Evolutionary conservation across 768 basidiomycete genomes (phyloP).

Genomic region (Fistulinella prunicolor): DNA sequence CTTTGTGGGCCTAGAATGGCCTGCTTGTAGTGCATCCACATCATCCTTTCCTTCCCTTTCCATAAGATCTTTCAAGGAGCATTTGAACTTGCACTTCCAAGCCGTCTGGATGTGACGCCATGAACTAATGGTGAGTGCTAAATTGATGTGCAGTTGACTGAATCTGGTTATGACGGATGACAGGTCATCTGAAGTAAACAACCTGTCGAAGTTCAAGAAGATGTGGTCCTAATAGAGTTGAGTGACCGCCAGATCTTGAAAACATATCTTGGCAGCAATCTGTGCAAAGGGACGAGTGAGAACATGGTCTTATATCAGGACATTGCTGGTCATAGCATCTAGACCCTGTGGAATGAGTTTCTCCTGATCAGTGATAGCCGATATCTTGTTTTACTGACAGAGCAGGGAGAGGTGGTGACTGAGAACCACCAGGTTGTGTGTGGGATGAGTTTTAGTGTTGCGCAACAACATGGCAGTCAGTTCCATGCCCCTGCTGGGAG

Average conservation of each 20-base stretch:
- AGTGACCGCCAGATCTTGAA: neutral
- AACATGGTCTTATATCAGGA: neutral
- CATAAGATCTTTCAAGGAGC: neutral
- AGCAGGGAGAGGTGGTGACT: neutral
- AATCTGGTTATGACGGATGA: neutral
- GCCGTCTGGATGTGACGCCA: slow-evolving; percentile 7
- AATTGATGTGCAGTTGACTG: neutral
- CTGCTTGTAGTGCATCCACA: neutral
- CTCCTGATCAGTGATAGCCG: neutral
- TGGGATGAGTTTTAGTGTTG: neutral
- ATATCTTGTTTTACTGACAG: neutral
- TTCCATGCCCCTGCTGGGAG: slow-evolving; percentile 15
- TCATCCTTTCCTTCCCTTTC: neutral
- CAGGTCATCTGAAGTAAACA: neutral
- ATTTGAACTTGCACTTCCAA: slow-evolving; percentile 5
- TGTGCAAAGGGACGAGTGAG: neutral
- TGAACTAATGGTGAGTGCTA: neutral
- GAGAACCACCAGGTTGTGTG: neutral
- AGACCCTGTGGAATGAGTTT: no score
- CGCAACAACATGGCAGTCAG: neutral
- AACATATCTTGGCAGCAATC: neutral
- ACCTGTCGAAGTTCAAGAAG: slow-evolving; percentile 14
- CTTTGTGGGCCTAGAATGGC: neutral
- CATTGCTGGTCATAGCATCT: neutral
- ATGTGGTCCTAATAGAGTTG: slow-evolving; percentile 10